A percentile compares a stretch with the other conserved stretches of the same genome.
Evolutionary conservation across 2,329 filamentous ascomycete species (phyloP).

Genomic region (Ceratocystis variospora): DNA sequence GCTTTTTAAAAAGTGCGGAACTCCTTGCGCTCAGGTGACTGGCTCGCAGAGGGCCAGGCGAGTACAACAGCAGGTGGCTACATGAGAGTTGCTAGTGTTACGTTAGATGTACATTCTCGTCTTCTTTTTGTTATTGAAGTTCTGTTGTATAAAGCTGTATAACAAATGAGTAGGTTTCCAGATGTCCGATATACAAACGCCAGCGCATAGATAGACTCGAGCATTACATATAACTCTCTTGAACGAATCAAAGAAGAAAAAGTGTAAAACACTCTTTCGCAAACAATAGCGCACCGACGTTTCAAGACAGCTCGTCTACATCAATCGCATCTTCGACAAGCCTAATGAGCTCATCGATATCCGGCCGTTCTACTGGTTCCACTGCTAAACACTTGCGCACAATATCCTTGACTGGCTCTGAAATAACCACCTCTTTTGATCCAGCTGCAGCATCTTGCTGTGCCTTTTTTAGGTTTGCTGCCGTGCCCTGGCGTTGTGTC

Average conservation of each 20-base stretch:
- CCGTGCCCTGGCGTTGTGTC: constrained; percentile 30
- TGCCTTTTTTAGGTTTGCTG: constrained; percentile 20
- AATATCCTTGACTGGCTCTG: constrained; percentile 70
- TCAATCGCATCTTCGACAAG: constrained; percentile 64
- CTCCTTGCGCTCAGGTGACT: not conserved
- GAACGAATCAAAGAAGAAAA: not conserved
- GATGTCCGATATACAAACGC: not conserved
- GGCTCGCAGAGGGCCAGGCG: not conserved
- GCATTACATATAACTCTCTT: no score
- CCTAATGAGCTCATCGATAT: constrained; percentile 68
- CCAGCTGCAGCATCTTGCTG: constrained; percentile 20
- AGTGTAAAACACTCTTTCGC: not conserved
- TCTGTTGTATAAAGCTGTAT: not conserved
- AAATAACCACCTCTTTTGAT: constrained; percentile 43
- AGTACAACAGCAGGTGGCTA: not conserved
- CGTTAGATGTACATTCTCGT: not conserved
- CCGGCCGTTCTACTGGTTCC: constrained; percentile 75
- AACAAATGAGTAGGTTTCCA: no score
- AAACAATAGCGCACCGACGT: not conserved
- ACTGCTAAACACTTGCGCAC: constrained; percentile 76
- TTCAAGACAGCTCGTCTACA: constrained; percentile 40
- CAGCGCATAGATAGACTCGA: not conserved
- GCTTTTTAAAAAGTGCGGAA: not conserved
- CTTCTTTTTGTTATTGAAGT: not conserved
- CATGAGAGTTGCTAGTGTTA: not conserved